Conservation (phyloP, 2,329 filamentous ascomycete genomes). For the Sclerotinia trifoliorum region DNA sequence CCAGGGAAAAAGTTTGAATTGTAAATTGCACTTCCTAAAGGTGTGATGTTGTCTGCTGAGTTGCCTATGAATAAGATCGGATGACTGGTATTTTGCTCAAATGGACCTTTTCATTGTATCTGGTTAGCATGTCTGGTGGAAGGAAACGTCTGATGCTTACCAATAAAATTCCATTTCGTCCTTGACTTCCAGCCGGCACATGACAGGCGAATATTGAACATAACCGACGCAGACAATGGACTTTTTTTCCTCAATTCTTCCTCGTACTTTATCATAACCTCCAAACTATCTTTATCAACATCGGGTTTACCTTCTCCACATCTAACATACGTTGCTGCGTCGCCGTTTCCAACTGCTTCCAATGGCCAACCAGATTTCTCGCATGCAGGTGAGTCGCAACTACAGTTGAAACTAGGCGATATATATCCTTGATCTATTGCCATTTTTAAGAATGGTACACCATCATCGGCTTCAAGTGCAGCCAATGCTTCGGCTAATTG, state of each 20-base stretch:
- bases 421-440: slow-evolving; percentile 29
- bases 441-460: slow-evolving; percentile 41
- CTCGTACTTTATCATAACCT: slow-evolving; percentile 37
- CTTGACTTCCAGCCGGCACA: slow-evolving; percentile 27
- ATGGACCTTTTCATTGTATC: slow-evolving; percentile 26
- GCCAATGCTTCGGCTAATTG: slow-evolving; percentile 33
- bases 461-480: slow-evolving; percentile 43
- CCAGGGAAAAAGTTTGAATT: neutral
- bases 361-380: slow-evolving; percentile 31
- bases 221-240: neutral
- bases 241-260: slow-evolving; percentile 37
- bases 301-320: slow-evolving; percentile 45
- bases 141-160: neutral
- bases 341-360: slow-evolving; percentile 29
- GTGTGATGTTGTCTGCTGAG: slow-evolving; percentile 42
- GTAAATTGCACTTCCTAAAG: slow-evolving; percentile 36
- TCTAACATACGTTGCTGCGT: slow-evolving; percentile 42
- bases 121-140: neutral
- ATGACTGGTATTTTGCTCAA: slow-evolving; percentile 39
- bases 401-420: slow-evolving; percentile 34
- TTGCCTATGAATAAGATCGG: slow-evolving; percentile 43
- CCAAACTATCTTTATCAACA: slow-evolving; percentile 41
- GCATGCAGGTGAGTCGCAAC: slow-evolving; percentile 27
- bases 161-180: slow-evolving; percentile 9
- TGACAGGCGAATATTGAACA: neutral